Evolutionary conservation across 305 asterid genomes (phyloP).

Genomic region (Fraxinus velutina): DNA sequence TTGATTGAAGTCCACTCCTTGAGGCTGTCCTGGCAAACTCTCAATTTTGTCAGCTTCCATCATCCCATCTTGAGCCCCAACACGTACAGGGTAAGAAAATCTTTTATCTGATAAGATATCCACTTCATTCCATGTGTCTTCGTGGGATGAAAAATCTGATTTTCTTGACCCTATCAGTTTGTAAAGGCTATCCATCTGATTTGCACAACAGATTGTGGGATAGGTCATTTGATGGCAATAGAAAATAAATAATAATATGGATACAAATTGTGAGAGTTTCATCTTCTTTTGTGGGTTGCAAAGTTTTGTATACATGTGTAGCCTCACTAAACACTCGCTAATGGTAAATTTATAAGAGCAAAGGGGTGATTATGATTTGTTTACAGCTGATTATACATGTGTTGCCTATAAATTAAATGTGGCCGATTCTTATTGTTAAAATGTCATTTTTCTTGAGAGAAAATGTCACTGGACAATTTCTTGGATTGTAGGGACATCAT

Average conservation of each 20-base stretch:
- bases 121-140: conserved; percentile 5
- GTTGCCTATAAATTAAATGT: background rate
- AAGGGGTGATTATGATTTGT: background rate
- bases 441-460: background rate
- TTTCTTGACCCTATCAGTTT: conserved; percentile 2
- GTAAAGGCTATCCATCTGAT: conserved; percentile 20
- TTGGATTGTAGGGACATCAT: background rate
- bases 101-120: background rate
- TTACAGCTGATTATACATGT: background rate
- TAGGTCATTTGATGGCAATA: background rate
- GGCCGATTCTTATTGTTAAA: background rate
- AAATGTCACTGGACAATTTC: background rate
- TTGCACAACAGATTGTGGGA: conserved; percentile 7
- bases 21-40: conserved; percentile 51
- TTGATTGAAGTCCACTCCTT: conserved; percentile 46
- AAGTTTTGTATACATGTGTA: background rate
- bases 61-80: conserved; percentile 34
- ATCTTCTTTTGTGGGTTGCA: background rate
- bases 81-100: conserved; percentile 14
- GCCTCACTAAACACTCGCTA: background rate
- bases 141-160: background rate
- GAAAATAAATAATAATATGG: background rate
- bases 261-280: background rate
- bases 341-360: background rate
- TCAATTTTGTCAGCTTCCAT: conserved; percentile 42